Base-by-base conservation (phyloP, 805 yeast species). In the Candida endomychidarum region DNA sequence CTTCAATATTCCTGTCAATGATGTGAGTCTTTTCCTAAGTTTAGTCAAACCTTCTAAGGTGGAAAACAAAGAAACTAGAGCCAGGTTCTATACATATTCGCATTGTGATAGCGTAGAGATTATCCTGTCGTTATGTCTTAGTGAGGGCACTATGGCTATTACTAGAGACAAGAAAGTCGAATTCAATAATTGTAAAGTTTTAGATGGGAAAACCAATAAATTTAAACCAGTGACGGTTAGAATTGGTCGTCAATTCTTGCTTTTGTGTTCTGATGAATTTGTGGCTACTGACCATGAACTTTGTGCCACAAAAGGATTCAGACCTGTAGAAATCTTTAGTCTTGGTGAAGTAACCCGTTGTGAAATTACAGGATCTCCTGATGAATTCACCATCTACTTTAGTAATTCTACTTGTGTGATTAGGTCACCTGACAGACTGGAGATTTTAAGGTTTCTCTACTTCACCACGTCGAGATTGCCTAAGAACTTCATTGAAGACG, bases 231-330 rank as follows among this genome's bases (percentile, higher is more conserved):
- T 83, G 3, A 73, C 77, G 0, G 43, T 87, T 44, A 80, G 78
- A 50, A 72, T 87, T 38, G 96, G 96, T 6, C 74, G 83, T 41
- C 78, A 77, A 49, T 82, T 69, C 61, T 53, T 86, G 31, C 90
- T 84, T 54, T 60, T 85, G 4, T 65, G 65, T 42, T 49, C 54
- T 3, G 60, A 52, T 18, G 59, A 60, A 5, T 34, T 41, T 16
- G 45, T 52, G 5, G 37, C 43, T 4, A 58, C 57, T 21, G 43
- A 45, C 10, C 52, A 49, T 6, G 50, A 51, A 4, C 33, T 49
- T 8, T 43, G 54, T 16, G 59, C 51, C 0, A 63, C 68, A 3
- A 46, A 49, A 18, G 54, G 58, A 0, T 59, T 63, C 39, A 49
- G 53, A 8, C 69, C 73, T 1, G 64, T 65, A 11, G 72, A 67